Conservation (phyloP, 495 filamentous ascomycete species). For the Parathielavia appendiculata region DNA sequence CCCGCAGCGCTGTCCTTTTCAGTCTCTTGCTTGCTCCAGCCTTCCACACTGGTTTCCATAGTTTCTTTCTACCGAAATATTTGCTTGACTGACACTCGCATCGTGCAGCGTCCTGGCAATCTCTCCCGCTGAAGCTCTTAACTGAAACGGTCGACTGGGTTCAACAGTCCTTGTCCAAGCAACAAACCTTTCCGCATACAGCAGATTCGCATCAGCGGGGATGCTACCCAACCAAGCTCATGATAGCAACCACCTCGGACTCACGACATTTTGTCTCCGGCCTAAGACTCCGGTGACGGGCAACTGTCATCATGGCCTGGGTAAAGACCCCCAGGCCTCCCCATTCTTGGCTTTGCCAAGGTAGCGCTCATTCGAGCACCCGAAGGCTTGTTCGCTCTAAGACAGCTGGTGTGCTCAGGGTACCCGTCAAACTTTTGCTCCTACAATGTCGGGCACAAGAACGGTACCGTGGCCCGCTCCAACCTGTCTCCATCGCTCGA, state of each 20-base stretch:
- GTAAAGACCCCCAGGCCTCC: not conserved
- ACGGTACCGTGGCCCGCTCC: too few species aligned
- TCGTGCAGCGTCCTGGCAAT: slow-evolving; percentile 8
- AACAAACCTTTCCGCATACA: slow-evolving; percentile 9
- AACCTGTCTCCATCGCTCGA: not conserved
- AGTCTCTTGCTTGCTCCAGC: not conserved
- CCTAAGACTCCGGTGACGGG: not conserved
- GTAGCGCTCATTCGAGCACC: not conserved
- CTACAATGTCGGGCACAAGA: too few species aligned
- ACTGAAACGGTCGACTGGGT: slow-evolving; percentile 9
- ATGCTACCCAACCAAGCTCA: not conserved
- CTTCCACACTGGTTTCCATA: slow-evolving; percentile 4
- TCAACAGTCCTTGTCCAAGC: not conserved
- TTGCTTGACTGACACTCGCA: slow-evolving; percentile 1
- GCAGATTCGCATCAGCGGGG: slow-evolving; percentile 11
- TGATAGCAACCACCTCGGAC: not conserved
- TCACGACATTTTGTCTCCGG: not conserved
- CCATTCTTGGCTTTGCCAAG: not conserved
- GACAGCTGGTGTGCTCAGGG: too few species aligned
- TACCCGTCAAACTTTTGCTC: too few species aligned
- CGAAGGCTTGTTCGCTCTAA: too few species aligned
- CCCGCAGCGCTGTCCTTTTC: not conserved
- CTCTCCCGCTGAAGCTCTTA: not conserved
- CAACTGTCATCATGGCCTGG: not conserved
- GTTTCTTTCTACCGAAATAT: too few species aligned